Percentiles rank a stretch among this genome's conserved stretches.
phyloP scores from a whole-genome alignment of 176 grass and related monocot genomes.

The Raddia distichophylla region DNA sequence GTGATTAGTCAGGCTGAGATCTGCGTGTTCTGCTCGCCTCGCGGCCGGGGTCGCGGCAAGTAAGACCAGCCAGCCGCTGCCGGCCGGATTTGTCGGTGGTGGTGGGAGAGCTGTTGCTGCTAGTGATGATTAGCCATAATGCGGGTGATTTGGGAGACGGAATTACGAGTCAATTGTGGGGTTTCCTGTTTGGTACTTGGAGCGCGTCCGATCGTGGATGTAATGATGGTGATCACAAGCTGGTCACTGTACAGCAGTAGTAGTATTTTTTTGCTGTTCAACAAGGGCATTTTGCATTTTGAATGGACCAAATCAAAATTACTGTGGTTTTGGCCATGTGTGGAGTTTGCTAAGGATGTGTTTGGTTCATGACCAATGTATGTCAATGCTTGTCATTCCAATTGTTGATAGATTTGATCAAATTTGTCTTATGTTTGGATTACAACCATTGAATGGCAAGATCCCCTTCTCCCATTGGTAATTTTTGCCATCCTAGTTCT shows the following conservation, averaged over 20 bases:
- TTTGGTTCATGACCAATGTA: too few relatives aligned
- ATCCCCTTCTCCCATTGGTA: too few relatives aligned
- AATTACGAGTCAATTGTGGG: slow-evolving; percentile 15
- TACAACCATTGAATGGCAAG: too few relatives aligned
- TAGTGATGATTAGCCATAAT: slow-evolving; percentile 46
- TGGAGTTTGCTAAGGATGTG: not conserved
- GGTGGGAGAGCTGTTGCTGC: slow-evolving; percentile 42
- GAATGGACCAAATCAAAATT: not conserved
- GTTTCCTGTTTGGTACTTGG: slow-evolving; percentile 40
- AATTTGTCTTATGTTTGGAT: too few relatives aligned
- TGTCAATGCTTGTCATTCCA: too few relatives aligned
- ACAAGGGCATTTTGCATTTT: not conserved
- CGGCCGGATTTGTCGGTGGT: slow-evolving; percentile 21
- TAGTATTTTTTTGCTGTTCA: not conserved
- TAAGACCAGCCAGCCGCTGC: not conserved
- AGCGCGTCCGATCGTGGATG: slow-evolving; percentile 9
- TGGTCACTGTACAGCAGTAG: not conserved
- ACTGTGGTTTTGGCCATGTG: not conserved
- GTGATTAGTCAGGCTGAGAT: slow-evolving; percentile 44
- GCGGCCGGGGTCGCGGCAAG: not conserved
- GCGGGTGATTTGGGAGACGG: slow-evolving; percentile 22
- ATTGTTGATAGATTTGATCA: too few relatives aligned
- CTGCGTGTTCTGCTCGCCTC: not conserved
- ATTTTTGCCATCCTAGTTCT: too few relatives aligned
- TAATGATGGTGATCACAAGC: slow-evolving; percentile 43